Base-by-base conservation (phyloP, 768 basidiomycete species). In the Suillus spraguei region DNA sequence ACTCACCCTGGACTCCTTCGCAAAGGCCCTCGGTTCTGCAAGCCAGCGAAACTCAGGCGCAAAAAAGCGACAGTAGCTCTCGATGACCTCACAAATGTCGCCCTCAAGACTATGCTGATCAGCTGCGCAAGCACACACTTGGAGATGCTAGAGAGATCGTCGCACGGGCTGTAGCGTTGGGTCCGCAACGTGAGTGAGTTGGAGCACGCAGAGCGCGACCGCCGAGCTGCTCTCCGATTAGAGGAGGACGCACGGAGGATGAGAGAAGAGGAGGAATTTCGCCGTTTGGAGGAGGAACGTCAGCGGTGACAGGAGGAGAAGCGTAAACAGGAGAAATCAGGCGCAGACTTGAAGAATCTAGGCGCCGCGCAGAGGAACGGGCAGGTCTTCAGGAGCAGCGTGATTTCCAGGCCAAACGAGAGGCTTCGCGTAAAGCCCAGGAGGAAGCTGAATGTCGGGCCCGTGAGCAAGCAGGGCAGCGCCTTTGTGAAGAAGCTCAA, bases 171-270 rank as follows among this genome's bases (percentile, higher is more conserved):
- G 66, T 62, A 20, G 61, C 6, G 6, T 64, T 65, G 35, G 35
- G 47, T 8, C 33, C 65, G 13, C 38, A 67, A 56, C 65, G 71
- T 42, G 58, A n/a, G n/a, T n/a, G n/a, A 22, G 20, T 33, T 17
- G 64, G 73, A 49, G 60, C 72, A 64, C 60, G 41, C 60, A 35
- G 59, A 50, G 35, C 66, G 67, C 28, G 74, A 79, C 41, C 39
- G 47, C 10, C 16, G n/a, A n/a, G n/a, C n/a, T n/a, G n/a, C n/a
- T n/a, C n/a, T n/a, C n/a, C 66, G 68, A 47, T 65, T 69, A 61
- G 38, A 67, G 59, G 65, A 55, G 4, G 62, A 67, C 24, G 49
- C 54, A 44, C 64, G 58, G 33, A 65, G 64, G 13, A 60, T 56
- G 5, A 24, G 3, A 58, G 66, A 62, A 66, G 68, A 62, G 38